phyloP scores from a whole-genome alignment of 2,329 filamentous ascomycete genomes.

The Colletotrichum musicola region DNA sequence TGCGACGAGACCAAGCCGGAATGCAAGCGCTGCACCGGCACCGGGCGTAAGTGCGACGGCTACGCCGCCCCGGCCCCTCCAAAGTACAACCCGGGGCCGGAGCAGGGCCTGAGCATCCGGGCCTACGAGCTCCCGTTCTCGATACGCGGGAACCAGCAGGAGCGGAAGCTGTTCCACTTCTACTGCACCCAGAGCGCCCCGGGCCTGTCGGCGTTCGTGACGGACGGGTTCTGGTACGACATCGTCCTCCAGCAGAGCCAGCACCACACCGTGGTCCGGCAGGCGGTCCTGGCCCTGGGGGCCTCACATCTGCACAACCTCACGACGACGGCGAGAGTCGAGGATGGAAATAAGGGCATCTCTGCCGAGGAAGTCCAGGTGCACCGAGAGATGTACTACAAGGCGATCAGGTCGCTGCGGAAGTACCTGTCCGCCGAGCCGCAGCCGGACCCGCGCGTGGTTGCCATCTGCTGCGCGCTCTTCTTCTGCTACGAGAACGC shows the following conservation, averaged over 20 bases:
- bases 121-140: slow-evolving; percentile 39
- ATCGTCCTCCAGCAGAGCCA: slow-evolving; percentile 35
- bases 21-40: background rate
- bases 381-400: slow-evolving; percentile 24
- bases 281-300: slow-evolving; percentile 36
- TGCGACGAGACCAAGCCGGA: background rate
- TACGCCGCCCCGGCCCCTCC: background rate
- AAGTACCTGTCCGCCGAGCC: slow-evolving; percentile 12
- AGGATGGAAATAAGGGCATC: background rate
- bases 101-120: slow-evolving; percentile 3
- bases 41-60: background rate
- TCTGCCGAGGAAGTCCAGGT: background rate
- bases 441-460: background rate
- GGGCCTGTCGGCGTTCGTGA: slow-evolving; percentile 35
- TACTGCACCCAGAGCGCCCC: slow-evolving; percentile 35
- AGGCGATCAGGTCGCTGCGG: slow-evolving; percentile 34
- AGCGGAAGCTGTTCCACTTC: slow-evolving; percentile 39
- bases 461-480: slow-evolving; percentile 31
- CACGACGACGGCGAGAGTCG: background rate
- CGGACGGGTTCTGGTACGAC: slow-evolving; percentile 35
- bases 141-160: slow-evolving; percentile 38
- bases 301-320: slow-evolving; percentile 25
- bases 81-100: background rate
- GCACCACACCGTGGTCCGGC: slow-evolving; percentile 35
- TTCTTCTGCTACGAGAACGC: slow-evolving; percentile 39